A percentile compares a stretch with the other conserved stretches of the same genome.
phyloP scores from a whole-genome alignment of 1,139 yeast genomes.

The Hemisphaericaspora xylanilytica region DNA sequence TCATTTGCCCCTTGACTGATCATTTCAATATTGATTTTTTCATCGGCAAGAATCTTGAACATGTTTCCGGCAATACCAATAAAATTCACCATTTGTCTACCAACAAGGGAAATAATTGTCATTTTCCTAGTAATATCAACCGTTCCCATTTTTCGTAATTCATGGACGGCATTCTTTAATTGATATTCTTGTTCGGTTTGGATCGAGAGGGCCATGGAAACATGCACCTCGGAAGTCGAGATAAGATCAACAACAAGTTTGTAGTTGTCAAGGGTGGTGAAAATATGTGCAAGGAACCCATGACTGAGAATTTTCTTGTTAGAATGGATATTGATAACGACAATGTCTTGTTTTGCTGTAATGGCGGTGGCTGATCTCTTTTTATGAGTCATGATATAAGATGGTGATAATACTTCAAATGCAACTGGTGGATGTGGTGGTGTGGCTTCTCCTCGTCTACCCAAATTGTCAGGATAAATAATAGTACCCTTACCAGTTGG shows the following conservation, averaged over 20 bases:
- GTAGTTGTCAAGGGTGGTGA: constrained; percentile 79
- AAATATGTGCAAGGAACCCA: constrained; percentile 90
- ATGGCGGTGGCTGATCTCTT: constrained; percentile 93
- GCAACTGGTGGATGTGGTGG: constrained; percentile 95
- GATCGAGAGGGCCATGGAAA: constrained; percentile 93
- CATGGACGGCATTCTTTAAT: constrained; percentile 69
- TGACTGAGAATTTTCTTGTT: constrained; percentile 90
- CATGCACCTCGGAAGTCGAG: constrained; percentile 96
- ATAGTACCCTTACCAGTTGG: constrained; percentile 90
- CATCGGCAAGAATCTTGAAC: constrained; percentile 93
- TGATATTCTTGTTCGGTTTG: constrained; percentile 58
- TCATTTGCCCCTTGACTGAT: constrained; percentile 98
- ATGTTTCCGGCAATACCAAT: constrained; percentile 97
- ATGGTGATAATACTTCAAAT: constrained; percentile 49
- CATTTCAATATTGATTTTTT: constrained; percentile 93
- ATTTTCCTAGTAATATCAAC: constrained; percentile 85
- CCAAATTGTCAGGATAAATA: constrained; percentile 87
- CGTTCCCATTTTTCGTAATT: constrained; percentile 75
- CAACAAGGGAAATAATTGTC: constrained; percentile 92
- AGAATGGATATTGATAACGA: constrained; percentile 89
- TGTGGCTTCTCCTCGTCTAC: constrained; percentile 79
- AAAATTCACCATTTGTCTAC: constrained; percentile 94
- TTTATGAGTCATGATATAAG: constrained; percentile 47
- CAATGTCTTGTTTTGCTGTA: constrained; percentile 89
- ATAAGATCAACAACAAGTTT: constrained; percentile 90